These are phyloP conservation scores for Lagenaria siceraria DNA, from an alignment of 306 rosid species.

Conservation along the genomic window DNA sequence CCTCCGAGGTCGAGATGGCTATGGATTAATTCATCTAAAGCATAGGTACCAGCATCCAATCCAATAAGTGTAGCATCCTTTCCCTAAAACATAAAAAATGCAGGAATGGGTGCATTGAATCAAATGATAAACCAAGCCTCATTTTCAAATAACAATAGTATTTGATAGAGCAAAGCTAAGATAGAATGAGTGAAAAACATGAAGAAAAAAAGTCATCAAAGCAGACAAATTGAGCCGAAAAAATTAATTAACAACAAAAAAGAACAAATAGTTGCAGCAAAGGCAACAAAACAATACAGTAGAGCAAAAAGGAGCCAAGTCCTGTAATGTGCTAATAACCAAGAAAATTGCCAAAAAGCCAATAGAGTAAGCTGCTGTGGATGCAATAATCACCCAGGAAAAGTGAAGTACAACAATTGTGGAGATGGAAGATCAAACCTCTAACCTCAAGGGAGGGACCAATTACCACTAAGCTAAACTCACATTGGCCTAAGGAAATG, in stretches of 20 bases:
- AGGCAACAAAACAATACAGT: background rate
- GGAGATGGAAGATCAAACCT: no score
- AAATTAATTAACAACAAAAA: no score
- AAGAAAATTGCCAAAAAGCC: no score
- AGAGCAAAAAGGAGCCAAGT: background rate
- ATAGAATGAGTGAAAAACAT: background rate
- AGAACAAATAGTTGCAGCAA: background rate
- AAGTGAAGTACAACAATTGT: no score
- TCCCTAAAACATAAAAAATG: background rate
- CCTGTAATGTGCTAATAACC: background rate
- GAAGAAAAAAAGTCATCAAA: background rate
- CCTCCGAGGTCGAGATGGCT: background rate
- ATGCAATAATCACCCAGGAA: no score
- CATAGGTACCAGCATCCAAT: background rate
- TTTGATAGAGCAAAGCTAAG: background rate
- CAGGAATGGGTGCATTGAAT: background rate
- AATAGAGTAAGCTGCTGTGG: no score
- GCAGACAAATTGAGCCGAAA: background rate
- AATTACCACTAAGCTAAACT: no score
- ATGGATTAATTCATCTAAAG: background rate
- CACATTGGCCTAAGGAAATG: no score
- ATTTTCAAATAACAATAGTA: no score
- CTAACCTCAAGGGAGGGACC: no score
- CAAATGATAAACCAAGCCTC: background rate
- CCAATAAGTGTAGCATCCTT: background rate